Evolutionary conservation across 371 early-diverging fungal species (phyloP), one percentile per base, ranked within the genome.

Genomic region (Mortierella sp.): DNA sequence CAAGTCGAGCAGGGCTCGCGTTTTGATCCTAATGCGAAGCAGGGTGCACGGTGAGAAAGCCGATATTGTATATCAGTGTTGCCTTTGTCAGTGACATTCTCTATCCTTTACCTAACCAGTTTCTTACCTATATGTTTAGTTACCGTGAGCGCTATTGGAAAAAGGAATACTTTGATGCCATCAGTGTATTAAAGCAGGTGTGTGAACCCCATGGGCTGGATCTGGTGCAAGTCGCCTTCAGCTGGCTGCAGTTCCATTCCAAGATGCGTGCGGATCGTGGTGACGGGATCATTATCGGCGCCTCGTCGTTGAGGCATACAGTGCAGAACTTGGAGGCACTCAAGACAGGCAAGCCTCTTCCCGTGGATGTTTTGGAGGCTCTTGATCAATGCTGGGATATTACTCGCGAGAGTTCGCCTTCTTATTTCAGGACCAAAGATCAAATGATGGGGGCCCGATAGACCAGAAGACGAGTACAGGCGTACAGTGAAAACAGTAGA

Each of bases 221-320:
- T 11, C 44, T 82, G 28, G 67, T 81, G 24, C 83, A 85, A 37
- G 83, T 82, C 30, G 88, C 88, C 6, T 80, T 85, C 41, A 79
- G 87, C 41, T 90, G 91, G 91, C 65, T 89, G 54, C 81, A 82
- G 32, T 85, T 87, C 72, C 89, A 90, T 61, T 87, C 88, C 43
- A 81, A 82, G 65, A 57, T 91, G 41, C 64, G 78, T 54, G 73
- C 58, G 17, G 59, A 34, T 4, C 49, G 68, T 5, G 84, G 84
- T 6, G 91, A 89, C 67, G 89, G 80, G 15, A 82, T 88, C 39
- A 85, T 90, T 39, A 84, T 89, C 31, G 91, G 91, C 15, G 88
- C 80, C 9, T 87, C 87, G 2, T 86, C 84, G 1, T 47, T 85
- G 27, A 80, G 72, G 15, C 89, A 90, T 42, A 83, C 78, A 3